These are phyloP conservation scores for Marasmius sp. DNA, from an alignment of 1,284 basidiomycete genomes.

Conservation along the genomic window DNA sequence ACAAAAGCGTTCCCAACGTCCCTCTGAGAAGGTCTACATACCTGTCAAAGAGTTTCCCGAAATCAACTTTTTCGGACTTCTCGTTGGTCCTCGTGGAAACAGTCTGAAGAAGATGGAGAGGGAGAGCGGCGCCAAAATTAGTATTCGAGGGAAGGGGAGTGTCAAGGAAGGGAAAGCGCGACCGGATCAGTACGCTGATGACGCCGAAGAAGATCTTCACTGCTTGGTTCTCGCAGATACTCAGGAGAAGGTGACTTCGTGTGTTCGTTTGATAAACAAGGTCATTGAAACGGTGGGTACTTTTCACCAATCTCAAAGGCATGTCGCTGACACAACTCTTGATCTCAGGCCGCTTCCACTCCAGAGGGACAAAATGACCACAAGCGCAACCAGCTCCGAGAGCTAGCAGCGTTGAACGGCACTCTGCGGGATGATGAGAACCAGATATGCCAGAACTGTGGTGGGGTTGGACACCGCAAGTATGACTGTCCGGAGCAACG, in stretches of 20 bases:
- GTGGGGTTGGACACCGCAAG: slow-evolving; percentile 91
- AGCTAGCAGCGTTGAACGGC: slow-evolving; percentile 96
- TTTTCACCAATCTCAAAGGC: background rate
- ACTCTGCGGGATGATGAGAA: slow-evolving; percentile 99
- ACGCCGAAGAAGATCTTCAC: slow-evolving; percentile 98
- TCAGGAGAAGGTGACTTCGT: slow-evolving; percentile 87
- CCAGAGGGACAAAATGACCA: slow-evolving; percentile 99
- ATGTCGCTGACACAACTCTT: slow-evolving; percentile 13
- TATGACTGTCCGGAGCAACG: slow-evolving; percentile 96
- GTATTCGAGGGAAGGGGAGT: slow-evolving; percentile 96
- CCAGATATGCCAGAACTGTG: slow-evolving; percentile 98
- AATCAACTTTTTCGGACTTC: slow-evolving; percentile 99
- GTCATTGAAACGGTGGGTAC: slow-evolving; percentile 94
- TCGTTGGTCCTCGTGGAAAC: slow-evolving; percentile 98
- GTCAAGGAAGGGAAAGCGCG: slow-evolving; percentile 98
- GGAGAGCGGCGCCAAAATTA: slow-evolving; percentile 97
- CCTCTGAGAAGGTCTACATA: slow-evolving; percentile 98
- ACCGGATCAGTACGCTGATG: slow-evolving; percentile 89
- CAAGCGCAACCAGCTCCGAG: slow-evolving; percentile 98
- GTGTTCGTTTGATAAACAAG: slow-evolving; percentile 94
- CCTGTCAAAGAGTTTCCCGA: slow-evolving; percentile 99
- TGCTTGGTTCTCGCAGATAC: slow-evolving; percentile 94
- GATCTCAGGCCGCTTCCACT: slow-evolving; percentile 86
- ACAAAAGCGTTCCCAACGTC: slow-evolving; percentile 87
- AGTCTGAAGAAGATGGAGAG: slow-evolving; percentile 99